These are phyloP conservation scores for Begonia fuchsioides DNA, from an alignment of 306 rosid species.

Conservation along the genomic window DNA sequence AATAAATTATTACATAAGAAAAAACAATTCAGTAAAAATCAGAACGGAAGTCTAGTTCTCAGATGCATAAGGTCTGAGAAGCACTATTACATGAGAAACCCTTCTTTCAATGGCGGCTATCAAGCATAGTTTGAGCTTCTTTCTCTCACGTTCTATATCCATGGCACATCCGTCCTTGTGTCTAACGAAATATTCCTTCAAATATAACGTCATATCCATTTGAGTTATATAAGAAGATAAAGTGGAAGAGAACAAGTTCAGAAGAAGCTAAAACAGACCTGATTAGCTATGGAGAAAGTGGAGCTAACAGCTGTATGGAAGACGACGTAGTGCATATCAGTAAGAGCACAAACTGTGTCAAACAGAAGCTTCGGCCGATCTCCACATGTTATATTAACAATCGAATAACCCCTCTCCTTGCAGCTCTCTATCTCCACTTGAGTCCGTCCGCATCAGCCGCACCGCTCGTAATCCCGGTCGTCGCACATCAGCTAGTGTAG, in stretches of 20 bases:
- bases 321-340: slow-evolving; percentile 59
- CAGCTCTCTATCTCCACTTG: slow-evolving; percentile 46
- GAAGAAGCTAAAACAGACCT: slow-evolving; percentile 24
- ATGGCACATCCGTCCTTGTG: slow-evolving; percentile 28
- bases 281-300: slow-evolving; percentile 47
- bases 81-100: slow-evolving; percentile 47
- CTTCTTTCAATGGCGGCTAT: slow-evolving; percentile 80
- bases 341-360: slow-evolving; percentile 69
- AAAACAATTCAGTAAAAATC: background rate
- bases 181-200: slow-evolving; percentile 65
- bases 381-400: slow-evolving; percentile 42
- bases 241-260: background rate
- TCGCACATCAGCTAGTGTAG: slow-evolving; percentile 80
- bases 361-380: slow-evolving; percentile 74
- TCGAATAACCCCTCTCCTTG: slow-evolving; percentile 56
- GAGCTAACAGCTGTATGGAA: slow-evolving; percentile 85
- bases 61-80: background rate
- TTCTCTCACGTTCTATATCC: slow-evolving; percentile 35
- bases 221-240: background rate
- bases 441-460: slow-evolving; percentile 47
- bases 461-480: slow-evolving; percentile 46
- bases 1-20: background rate
- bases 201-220: background rate
- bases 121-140: slow-evolving; percentile 36
- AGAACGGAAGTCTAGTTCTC: background rate